Conservation (phyloP, 2,329 filamentous ascomycete species). For the Aureobasidium uvarum region DNA sequence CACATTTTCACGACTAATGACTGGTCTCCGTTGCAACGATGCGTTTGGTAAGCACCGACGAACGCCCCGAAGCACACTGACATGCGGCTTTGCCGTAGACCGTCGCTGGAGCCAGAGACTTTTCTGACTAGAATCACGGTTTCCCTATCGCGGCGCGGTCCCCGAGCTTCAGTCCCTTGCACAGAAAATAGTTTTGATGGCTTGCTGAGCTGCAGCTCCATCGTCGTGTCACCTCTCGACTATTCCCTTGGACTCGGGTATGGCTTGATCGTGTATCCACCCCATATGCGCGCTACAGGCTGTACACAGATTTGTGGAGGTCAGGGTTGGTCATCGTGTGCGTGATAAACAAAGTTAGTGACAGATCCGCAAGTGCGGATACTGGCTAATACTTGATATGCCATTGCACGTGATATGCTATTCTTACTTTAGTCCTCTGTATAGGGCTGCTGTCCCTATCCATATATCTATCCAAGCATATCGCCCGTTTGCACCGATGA, state of each 20-base stretch:
- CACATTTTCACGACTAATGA: conserved; percentile 13
- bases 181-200: conserved; percentile 9
- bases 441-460: conserved; percentile 20
- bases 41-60: conserved; percentile 25
- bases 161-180: conserved; percentile 19
- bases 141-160: conserved; percentile 3
- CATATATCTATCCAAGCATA: conserved; percentile 25
- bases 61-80: conserved; percentile 18
- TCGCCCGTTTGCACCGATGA: conserved; percentile 23
- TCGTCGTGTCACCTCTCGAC: conserved; percentile 20
- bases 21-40: conserved; percentile 23
- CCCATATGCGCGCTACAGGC: conserved; percentile 4
- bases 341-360: conserved; percentile 22
- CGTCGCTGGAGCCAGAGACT: conserved; percentile 17
- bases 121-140: conserved; percentile 19
- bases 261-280: conserved; percentile 22
- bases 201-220: conserved; percentile 10
- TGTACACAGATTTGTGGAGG: conserved; percentile 23
- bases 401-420: conserved; percentile 26
- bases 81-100: conserved; percentile 21
- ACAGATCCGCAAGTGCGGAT: conserved; percentile 13
- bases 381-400: conserved; percentile 11
- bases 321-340: conserved; percentile 18
- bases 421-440: conserved; percentile 20
- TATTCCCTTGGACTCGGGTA: conserved; percentile 15